Conservation (phyloP, 768 basidiomycete species). For the Amanita subjunquillea region DNA sequence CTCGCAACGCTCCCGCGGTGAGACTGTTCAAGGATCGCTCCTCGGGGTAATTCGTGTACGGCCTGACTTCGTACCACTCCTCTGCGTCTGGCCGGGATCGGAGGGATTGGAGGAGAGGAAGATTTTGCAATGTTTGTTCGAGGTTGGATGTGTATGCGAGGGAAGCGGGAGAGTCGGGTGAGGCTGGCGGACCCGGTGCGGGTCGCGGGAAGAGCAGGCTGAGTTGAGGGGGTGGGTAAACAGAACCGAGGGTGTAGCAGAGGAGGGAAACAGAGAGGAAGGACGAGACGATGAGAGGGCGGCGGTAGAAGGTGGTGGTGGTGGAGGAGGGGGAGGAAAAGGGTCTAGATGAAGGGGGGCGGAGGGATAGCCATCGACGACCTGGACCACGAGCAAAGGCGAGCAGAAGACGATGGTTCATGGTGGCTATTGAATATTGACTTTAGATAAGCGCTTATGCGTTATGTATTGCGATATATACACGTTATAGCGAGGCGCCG, state of each 20-base stretch:
- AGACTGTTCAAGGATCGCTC: constrained; percentile 73
- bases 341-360: background rate
- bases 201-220: constrained; percentile 66
- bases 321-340: background rate
- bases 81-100: constrained; percentile 37
- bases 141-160: constrained; percentile 45
- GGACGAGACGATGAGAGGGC: background rate
- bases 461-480: too few species aligned
- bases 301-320: background rate
- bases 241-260: constrained; percentile 46
- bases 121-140: constrained; percentile 57
- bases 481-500: too few species aligned
- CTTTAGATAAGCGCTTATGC: too few species aligned
- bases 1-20: constrained; percentile 76
- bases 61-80: constrained; percentile 72
- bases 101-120: constrained; percentile 45
- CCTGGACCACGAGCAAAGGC: background rate
- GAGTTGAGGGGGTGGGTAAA: constrained; percentile 60
- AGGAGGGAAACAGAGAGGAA: constrained; percentile 20
- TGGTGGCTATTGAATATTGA: too few species aligned
- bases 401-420: too few species aligned
- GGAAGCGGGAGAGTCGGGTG: constrained; percentile 47
- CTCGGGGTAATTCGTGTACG: constrained; percentile 60
- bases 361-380: background rate
- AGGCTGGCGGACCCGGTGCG: constrained; percentile 57